phyloP scores from a whole-genome alignment of 257 asterid species.

The Nicotiana undulata region DNA sequence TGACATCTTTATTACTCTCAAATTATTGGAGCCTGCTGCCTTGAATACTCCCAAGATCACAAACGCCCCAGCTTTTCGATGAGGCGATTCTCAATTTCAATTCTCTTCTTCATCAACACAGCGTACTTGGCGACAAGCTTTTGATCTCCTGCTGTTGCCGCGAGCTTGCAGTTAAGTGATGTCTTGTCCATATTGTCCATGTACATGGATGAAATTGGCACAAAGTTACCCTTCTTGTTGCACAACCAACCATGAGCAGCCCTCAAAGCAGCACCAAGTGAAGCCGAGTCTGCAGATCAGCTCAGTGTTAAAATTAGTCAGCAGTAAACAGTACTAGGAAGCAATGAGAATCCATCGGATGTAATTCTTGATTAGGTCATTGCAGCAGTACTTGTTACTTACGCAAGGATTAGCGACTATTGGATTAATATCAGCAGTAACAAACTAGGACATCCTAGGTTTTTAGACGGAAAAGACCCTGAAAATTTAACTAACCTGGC shows the following conservation, averaged over 20 bases:
- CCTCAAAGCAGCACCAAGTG: constrained; percentile 88
- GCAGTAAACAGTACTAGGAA: neutral
- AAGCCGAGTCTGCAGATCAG: constrained; percentile 63
- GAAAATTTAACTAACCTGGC: constrained; percentile 51
- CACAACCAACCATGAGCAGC: constrained; percentile 98
- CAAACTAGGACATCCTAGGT: neutral
- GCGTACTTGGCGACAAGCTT: constrained; percentile 51
- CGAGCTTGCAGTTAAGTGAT: constrained; percentile 61
- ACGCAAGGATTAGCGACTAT: too few species aligned
- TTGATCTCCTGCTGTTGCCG: constrained; percentile 48
- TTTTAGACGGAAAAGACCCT: too few species aligned
- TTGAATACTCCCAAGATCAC: constrained; percentile 11
- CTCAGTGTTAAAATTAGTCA: neutral
- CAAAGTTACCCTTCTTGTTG: constrained; percentile 48
- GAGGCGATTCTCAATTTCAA: constrained; percentile 63
- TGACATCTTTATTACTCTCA: neutral
- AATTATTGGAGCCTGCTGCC: neutral
- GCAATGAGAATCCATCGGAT: neutral
- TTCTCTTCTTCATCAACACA: constrained; percentile 64
- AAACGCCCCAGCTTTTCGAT: constrained; percentile 58
- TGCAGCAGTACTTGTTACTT: neutral
- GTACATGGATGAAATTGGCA: constrained; percentile 61
- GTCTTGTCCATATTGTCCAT: constrained; percentile 57
- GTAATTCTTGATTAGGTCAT: neutral
- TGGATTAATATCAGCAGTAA: too few species aligned